These are phyloP conservation scores for Pneumocystis canis DNA, from an alignment of 1,139 yeast species.

Conservation along the genomic window DNA sequence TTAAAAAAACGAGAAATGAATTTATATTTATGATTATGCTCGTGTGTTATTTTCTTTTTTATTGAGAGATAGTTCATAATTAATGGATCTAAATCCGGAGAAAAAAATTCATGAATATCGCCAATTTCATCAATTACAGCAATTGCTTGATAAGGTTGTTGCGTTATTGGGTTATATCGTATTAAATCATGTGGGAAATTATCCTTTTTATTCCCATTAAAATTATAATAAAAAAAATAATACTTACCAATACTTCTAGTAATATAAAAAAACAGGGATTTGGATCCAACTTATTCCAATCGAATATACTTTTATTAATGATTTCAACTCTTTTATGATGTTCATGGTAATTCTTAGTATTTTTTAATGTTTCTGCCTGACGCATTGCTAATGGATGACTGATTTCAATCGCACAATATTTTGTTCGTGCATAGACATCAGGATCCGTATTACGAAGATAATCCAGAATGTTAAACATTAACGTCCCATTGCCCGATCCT, in stretches of 20 bases:
- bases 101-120: constrained; percentile 61
- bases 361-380: constrained; percentile 32
- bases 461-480: constrained; percentile 65
- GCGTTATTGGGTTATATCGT: constrained; percentile 54
- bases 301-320: constrained; percentile 59
- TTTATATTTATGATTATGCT: not conserved
- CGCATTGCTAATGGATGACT: constrained; percentile 52
- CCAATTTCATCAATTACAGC: constrained; percentile 62
- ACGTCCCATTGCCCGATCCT: constrained; percentile 85
- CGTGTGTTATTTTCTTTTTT: constrained; percentile 34
- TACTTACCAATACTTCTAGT: constrained; percentile 46
- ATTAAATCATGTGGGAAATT: constrained; percentile 73
- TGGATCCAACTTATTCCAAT: constrained; percentile 49
- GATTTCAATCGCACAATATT: constrained; percentile 65
- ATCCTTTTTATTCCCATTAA: constrained; percentile 27
- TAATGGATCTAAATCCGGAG: constrained; percentile 53
- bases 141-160: constrained; percentile 62
- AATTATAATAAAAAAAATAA: not conserved
- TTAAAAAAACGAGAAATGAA: constrained; percentile 18
- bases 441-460: constrained; percentile 52
- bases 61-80: constrained; percentile 40
- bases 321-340: constrained; percentile 45
- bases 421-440: constrained; percentile 52
- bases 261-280: constrained; percentile 73
- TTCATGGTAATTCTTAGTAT: constrained; percentile 20